Base-by-base conservation (phyloP, 306 rosid genomes). In the Parietaria judaica region DNA sequence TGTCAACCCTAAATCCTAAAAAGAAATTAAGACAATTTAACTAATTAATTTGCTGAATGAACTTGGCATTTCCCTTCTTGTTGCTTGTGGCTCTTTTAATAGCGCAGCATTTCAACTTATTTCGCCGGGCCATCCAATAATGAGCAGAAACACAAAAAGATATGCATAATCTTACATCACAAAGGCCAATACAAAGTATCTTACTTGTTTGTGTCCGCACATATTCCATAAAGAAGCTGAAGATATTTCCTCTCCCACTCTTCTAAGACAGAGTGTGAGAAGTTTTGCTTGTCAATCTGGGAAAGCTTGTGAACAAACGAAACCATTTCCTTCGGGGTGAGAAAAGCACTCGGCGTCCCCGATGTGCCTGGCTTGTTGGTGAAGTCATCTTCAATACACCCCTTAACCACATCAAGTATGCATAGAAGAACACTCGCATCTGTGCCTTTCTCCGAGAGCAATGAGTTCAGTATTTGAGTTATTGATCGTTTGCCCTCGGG, bases 231-330 rank as follows among this genome's bases (percentile, higher is more conserved):
- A 61, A 94, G 84, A 63, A 94, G 97, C 74, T 89, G 84, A 34
- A 94, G 90, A 75, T 84, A 94, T 73, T 88, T 94, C 74, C 63
- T 67, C 72, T 89, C 97, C 99, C 97, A 94, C 73, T 86, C 95
- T 67, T 94, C 97, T 63, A 83, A 61, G 58, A 77, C 57, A 76
- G 62, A 70, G 14, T 82, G 71, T 52, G 83, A 72, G 80, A 88
- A 82, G 75, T 81, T 84, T 71, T 84, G 94, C 69, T 84, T 94
- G 68, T 89, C 97, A 70, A 86, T 88, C 73, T 82, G 91, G 17
- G 99, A 94, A 67, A 94, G 99, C 77, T 83, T 94, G 70, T 84
- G 99, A 79, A 94, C 90, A 75, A 94, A 88, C 35, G 99, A 83
- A 52, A 88, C 90, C 56, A 88, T 79, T 78, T 94, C 99, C 88